phyloP scores from a whole-genome alignment of 345 rosid genomes.

The Camelina sativa region DNA sequence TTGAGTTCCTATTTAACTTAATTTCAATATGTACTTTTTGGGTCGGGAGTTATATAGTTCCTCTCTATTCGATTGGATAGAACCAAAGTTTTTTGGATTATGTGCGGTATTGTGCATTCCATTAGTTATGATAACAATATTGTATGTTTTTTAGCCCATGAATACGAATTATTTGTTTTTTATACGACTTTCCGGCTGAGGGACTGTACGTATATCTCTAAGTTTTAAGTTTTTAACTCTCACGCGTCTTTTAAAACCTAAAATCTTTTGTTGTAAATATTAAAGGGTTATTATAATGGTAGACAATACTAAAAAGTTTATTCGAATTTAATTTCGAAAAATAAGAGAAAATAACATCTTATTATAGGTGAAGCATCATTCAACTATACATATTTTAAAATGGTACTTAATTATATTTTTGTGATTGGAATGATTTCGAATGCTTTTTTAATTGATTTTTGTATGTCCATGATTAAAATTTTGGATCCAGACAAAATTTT shows the following conservation, averaged over 20 bases:
- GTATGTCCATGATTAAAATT: slow-evolving; percentile 10
- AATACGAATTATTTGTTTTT: neutral
- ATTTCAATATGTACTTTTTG: slow-evolving; percentile 8
- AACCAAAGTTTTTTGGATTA: neutral
- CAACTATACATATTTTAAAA: neutral
- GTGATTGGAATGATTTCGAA: neutral
- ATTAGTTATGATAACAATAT: slow-evolving; percentile 7
- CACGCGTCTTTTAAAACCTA: neutral
- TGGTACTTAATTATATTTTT: neutral
- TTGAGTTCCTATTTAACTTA: neutral
- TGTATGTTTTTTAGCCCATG: slow-evolving; percentile 27
- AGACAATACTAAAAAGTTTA: neutral
- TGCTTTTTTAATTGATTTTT: neutral
- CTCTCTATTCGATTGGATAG: slow-evolving; percentile 1
- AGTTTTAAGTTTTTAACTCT: neutral
- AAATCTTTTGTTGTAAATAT: neutral
- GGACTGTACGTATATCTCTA: neutral
- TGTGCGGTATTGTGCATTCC: slow-evolving; percentile 27
- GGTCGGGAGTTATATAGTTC: slow-evolving; percentile 7
- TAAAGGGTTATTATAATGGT: neutral
- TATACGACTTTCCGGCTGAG: neutral
- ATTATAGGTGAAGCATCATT: slow-evolving; percentile 16
- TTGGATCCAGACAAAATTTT: slow-evolving; percentile 28
- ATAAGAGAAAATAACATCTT: neutral
- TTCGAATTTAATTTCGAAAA: neutral